These are phyloP conservation scores for Noccaea caerulescens DNA, from an alignment of 345 rosid genomes.

Conservation along the genomic window DNA sequence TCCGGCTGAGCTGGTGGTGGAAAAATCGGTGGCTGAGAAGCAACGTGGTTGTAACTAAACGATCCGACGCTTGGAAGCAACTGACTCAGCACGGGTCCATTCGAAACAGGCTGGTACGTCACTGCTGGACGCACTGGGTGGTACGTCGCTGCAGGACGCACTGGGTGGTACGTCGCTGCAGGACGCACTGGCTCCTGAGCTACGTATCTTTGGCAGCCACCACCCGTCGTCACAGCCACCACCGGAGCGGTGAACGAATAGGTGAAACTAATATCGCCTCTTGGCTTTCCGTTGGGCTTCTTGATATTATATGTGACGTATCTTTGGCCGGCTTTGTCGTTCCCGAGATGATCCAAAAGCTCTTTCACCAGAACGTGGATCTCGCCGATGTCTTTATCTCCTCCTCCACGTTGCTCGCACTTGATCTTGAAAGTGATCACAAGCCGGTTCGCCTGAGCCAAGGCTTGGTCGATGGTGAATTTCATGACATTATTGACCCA, in stretches of 20 bases:
- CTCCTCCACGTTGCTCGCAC: constrained; percentile 27
- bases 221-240: neutral
- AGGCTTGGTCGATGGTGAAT: constrained; percentile 35
- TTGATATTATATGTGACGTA: constrained; percentile 39
- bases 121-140: constrained; percentile 3
- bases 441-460: constrained; percentile 42
- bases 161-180: neutral
- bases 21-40: constrained; percentile 24
- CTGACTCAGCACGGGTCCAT: constrained; percentile 36
- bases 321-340: constrained; percentile 41
- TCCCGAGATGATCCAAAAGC: constrained; percentile 44
- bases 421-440: constrained; percentile 44
- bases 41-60: constrained; percentile 29
- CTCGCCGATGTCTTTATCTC: constrained; percentile 42
- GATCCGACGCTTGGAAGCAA: constrained; percentile 46
- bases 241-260: constrained; percentile 27
- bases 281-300: constrained; percentile 30
- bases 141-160: neutral
- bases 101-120: constrained; percentile 4
- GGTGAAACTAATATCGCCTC: constrained; percentile 39
- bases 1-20: constrained; percentile 32
- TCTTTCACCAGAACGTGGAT: constrained; percentile 41
- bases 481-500: constrained; percentile 19
- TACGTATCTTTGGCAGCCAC: constrained; percentile 9
- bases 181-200: constrained; percentile 26